phyloP scores from a whole-genome alignment of 1,284 basidiomycete species.

The Pseudomicrostroma phylloplanum region DNA sequence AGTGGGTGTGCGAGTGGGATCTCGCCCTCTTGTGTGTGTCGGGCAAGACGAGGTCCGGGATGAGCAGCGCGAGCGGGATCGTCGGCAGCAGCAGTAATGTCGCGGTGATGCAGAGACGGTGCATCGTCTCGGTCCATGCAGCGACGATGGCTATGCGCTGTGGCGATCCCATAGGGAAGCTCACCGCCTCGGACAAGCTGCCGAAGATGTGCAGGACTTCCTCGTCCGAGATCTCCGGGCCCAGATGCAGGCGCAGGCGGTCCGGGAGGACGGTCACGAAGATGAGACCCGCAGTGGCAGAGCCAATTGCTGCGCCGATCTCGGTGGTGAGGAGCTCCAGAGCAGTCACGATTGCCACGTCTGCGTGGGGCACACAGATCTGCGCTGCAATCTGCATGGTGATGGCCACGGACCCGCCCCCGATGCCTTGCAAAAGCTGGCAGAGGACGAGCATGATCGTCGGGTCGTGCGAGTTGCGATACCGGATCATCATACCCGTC shows the following conservation, averaged over 20 bases:
- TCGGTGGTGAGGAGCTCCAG: conserved; percentile 72
- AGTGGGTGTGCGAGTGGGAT: conserved; percentile 9
- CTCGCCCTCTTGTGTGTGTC: conserved; percentile 11
- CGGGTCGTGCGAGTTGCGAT: conserved; percentile 63
- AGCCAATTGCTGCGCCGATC: conserved; percentile 68
- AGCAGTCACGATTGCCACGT: conserved; percentile 75
- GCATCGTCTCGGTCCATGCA: conserved; percentile 46
- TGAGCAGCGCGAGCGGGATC: conserved; percentile 29
- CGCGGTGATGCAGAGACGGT: conserved; percentile 37
- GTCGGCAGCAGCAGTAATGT: conserved; percentile 39
- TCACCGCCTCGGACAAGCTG: conserved; percentile 44
- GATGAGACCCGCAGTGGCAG: conserved; percentile 59
- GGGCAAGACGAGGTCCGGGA: conserved; percentile 34
- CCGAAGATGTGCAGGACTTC: conserved; percentile 42
- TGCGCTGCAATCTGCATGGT: conserved; percentile 70
- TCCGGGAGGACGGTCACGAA: conserved; percentile 62
- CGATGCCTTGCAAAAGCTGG: conserved; percentile 68
- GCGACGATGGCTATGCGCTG: conserved; percentile 47
- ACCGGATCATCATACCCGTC: conserved; percentile 52
- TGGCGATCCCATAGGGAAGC: conserved; percentile 41
- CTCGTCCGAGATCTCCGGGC: conserved; percentile 33
- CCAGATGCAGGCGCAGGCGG: conserved; percentile 58
- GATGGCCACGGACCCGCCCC: conserved; percentile 69
- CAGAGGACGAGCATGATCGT: conserved; percentile 52
- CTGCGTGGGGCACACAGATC: conserved; percentile 66